A percentile compares a stretch with the other conserved stretches of the same genome.
These are phyloP conservation scores for Solanum dulcamara DNA, from an alignment of 257 asterid species.

Conservation along the genomic window DNA sequence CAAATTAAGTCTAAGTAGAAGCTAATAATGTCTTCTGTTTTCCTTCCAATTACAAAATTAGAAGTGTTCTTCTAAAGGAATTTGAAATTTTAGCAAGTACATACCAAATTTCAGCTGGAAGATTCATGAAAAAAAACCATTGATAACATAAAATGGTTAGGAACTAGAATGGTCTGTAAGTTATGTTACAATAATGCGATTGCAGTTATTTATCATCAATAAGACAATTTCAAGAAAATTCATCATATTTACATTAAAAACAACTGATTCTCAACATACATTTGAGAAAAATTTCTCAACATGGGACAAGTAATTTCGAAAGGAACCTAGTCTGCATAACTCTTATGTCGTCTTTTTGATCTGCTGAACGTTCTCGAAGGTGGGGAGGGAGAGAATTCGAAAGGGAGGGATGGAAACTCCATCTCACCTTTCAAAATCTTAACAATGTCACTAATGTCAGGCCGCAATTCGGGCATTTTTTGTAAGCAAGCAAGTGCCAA, in stretches of 20 bases:
- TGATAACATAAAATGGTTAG: too few relatives aligned
- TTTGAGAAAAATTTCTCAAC: background rate
- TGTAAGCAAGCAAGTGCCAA: conserved; percentile 88
- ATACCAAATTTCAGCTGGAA: background rate
- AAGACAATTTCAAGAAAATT: background rate
- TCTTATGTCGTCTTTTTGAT: conserved; percentile 46
- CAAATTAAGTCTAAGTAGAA: background rate
- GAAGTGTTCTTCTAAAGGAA: background rate
- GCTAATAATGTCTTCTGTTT: background rate
- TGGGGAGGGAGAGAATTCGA: conserved; percentile 90
- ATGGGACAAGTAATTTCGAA: background rate
- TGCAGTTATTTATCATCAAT: background rate
- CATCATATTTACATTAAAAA: background rate
- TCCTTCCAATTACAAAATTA: background rate
- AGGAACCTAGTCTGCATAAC: conserved; percentile 19
- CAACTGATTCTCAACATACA: background rate
- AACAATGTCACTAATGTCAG: conserved; percentile 67
- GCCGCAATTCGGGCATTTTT: conserved; percentile 76
- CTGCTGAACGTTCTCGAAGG: conserved; percentile 43
- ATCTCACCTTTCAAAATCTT: conserved; percentile 70
- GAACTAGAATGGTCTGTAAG: background rate
- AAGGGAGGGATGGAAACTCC: conserved; percentile 62
- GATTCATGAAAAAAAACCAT: too few relatives aligned
- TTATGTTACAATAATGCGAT: background rate
- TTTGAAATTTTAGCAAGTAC: background rate